Percentiles rank a stretch among this genome's conserved stretches.
phyloP scores from a whole-genome alignment of 2,329 filamentous ascomycete genomes.

The Trichoderma brevicompactum region DNA sequence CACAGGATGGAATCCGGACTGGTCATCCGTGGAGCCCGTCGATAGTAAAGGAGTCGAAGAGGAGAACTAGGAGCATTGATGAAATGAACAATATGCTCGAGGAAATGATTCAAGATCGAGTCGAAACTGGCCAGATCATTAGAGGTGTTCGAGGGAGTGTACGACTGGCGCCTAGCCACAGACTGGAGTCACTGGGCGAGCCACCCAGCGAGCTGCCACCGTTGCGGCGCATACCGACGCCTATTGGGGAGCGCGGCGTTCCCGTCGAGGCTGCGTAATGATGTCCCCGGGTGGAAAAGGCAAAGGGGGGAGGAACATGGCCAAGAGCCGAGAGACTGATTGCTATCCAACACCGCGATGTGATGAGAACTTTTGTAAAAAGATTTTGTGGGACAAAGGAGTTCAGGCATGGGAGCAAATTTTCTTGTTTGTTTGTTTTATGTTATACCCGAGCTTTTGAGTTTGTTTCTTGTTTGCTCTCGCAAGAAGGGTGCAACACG shows the following conservation, averaged over 20 bases:
- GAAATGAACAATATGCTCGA: constrained; percentile 94
- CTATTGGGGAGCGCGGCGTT: constrained; percentile 30
- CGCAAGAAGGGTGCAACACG: constrained; percentile 13
- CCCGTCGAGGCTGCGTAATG: constrained; percentile 14
- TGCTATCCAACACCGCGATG: constrained; percentile 7
- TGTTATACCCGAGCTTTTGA: constrained; percentile 31
- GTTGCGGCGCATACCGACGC: constrained; percentile 45
- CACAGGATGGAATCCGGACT: constrained; percentile 28
- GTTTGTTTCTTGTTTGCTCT: constrained; percentile 26
- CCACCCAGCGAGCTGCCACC: constrained; percentile 46
- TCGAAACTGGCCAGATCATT: constrained; percentile 74
- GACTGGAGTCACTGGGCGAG: constrained; percentile 45
- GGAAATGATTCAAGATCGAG: constrained; percentile 91
- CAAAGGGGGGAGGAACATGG: neutral
- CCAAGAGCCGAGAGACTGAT: neutral
- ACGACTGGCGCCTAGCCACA: constrained; percentile 56
- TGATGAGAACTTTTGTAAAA: constrained; percentile 14
- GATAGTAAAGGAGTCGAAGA: constrained; percentile 44
- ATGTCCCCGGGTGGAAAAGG: neutral
- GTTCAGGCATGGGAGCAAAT: constrained; percentile 30
- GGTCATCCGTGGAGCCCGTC: constrained; percentile 35
- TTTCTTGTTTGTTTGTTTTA: constrained; percentile 26
- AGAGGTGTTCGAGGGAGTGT: constrained; percentile 70
- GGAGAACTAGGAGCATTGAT: constrained; percentile 73
- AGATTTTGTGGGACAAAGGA: constrained; percentile 28